Percentiles rank a stretch among this genome's conserved stretches.
Evolutionary conservation across 169 alveolate species (phyloP).

Genomic region (Plasmodium adleri): DNA sequence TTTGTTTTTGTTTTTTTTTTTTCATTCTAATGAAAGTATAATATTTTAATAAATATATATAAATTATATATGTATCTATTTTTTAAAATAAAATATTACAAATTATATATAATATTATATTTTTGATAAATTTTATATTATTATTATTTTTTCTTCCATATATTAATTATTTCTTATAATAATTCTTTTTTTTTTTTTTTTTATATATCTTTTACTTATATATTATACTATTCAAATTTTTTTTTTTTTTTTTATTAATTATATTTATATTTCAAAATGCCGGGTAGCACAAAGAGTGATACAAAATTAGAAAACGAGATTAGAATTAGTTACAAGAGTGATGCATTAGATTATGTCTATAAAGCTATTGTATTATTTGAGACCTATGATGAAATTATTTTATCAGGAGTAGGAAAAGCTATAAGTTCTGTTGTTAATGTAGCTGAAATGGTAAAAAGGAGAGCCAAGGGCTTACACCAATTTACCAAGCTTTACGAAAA

Average conservation of each 20-base stretch:
- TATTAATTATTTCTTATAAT: background rate
- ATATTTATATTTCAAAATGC: constrained; percentile 39
- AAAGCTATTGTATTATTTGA: constrained; percentile 68
- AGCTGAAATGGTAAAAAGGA: constrained; percentile 75
- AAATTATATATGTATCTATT: too few species aligned
- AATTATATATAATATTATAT: too few species aligned
- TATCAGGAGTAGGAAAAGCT: constrained; percentile 78
- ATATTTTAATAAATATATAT: too few species aligned
- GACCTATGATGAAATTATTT: constrained; percentile 48
- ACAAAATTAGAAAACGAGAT: constrained; percentile 65
- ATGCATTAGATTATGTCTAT: constrained; percentile 72
- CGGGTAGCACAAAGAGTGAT: constrained; percentile 68
- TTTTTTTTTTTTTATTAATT: constrained; percentile 3
- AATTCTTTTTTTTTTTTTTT: constrained; percentile 1
- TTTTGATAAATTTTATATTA: too few species aligned
- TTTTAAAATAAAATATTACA: too few species aligned
- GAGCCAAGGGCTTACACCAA: constrained; percentile 66
- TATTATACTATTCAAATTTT: background rate
- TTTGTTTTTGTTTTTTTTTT: too few species aligned
- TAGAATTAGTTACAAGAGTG: constrained; percentile 63
- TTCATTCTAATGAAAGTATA: too few species aligned
- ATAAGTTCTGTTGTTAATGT: constrained; percentile 73
- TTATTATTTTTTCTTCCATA: too few species aligned
- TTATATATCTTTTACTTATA: background rate
- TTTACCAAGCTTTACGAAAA: constrained; percentile 57